Conservation (phyloP, 208 protist genomes). For the Leishmania lainsoni region DNA sequence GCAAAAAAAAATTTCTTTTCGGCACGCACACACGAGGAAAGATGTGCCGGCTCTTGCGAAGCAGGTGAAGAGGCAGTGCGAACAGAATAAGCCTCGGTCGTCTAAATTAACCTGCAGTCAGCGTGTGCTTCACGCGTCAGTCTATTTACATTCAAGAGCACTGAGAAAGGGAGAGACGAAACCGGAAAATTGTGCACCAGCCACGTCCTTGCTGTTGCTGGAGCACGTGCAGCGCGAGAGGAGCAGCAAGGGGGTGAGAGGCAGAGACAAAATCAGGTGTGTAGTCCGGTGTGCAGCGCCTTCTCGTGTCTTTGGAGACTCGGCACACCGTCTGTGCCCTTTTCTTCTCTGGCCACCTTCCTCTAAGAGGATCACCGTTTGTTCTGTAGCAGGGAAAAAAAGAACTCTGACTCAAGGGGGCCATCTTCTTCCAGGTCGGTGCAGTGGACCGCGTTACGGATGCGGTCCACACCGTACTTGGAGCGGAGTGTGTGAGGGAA, state of each 20-base stretch:
- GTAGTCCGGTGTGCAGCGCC: not conserved
- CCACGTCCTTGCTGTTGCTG: not conserved
- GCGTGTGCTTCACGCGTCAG: not conserved
- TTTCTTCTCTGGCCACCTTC: not conserved
- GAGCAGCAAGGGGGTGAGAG: conserved; percentile 4
- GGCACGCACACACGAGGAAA: not conserved
- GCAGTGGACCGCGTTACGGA: conserved; percentile 94
- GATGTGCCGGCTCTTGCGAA: not conserved
- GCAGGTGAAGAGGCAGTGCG: conserved; percentile 6
- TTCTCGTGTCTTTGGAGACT: not conserved
- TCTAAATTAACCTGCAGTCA: not conserved
- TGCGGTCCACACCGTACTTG: conserved; percentile 87
- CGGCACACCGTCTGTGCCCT: not conserved
- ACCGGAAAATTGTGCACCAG: not conserved
- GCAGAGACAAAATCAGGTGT: not conserved
- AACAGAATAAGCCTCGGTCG: not conserved
- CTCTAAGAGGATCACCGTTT: conserved; percentile 29
- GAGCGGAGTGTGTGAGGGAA: conserved; percentile 94
- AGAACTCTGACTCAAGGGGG: conserved; percentile 94
- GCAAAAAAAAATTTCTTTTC: not conserved
- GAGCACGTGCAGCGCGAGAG: conserved; percentile 3
- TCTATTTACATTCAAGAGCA: conserved; percentile 19
- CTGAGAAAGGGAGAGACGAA: not conserved
- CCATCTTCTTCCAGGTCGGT: conserved; percentile 97
- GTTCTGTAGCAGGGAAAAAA: conserved; percentile 91